Evolutionary conservation across 352 stramenopile species (phyloP).

Genomic region (Phytophthora podocarpi): DNA sequence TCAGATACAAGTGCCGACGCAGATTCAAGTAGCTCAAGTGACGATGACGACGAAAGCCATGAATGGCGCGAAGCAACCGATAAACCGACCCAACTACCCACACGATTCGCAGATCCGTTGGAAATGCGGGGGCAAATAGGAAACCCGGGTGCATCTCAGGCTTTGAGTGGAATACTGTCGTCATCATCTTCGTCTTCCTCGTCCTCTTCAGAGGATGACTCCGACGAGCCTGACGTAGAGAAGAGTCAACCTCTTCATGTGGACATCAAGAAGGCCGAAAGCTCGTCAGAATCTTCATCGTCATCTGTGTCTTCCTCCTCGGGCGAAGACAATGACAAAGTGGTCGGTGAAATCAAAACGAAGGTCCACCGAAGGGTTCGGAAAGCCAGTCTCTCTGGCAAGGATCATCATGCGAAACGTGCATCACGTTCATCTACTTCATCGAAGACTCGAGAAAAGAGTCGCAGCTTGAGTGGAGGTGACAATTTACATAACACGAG

Average conservation of each 20-base stretch:
- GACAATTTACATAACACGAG: conserved; percentile 42
- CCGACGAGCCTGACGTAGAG: conserved; percentile 28
- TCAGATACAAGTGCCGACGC: conserved; percentile 56
- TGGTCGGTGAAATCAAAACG: conserved; percentile 21
- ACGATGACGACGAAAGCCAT: conserved; percentile 26
- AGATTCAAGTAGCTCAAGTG: conserved; percentile 54
- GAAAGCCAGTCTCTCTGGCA: conserved; percentile 28
- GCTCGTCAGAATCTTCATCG: conserved; percentile 34
- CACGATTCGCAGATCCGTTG: conserved; percentile 11
- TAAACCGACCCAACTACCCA: conserved; percentile 23
- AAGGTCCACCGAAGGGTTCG: conserved; percentile 30
- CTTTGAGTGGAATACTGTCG: conserved; percentile 8
- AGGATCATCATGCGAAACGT: conserved; percentile 23
- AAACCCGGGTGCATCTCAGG: background rate
- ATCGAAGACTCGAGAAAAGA: conserved; percentile 49
- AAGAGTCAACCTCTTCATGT: conserved; percentile 20
- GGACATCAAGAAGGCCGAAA: conserved; percentile 19
- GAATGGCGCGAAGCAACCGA: background rate
- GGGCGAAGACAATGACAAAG: conserved; percentile 22
- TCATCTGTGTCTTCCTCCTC: conserved; percentile 34
- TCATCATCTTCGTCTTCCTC: conserved; percentile 29
- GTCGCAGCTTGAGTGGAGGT: conserved; percentile 39
- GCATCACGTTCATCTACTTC: conserved; percentile 42
- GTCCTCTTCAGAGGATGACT: conserved; percentile 37
- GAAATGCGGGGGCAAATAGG: conserved; percentile 1